Conservation (phyloP, 192 early-diverging fungal species). For the Funneliformis mosseae region DNA sequence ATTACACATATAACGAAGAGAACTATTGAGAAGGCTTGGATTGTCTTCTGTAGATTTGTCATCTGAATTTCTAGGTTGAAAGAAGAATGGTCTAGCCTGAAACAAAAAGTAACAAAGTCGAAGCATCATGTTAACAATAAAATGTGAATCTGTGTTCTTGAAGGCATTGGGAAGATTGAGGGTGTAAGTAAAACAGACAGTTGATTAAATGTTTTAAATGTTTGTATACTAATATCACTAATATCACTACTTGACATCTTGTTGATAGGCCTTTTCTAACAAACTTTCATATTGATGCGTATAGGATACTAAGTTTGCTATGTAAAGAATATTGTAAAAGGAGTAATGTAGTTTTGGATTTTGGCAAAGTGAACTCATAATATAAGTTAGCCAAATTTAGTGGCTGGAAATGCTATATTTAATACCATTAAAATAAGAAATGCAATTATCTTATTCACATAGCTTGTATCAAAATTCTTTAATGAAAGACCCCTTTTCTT, state of each 20-base stretch:
- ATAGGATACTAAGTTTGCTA: neutral
- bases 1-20: neutral
- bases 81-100: slow-evolving; percentile 20
- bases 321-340: slow-evolving; percentile 10
- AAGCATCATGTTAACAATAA: neutral
- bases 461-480: slow-evolving; percentile 9
- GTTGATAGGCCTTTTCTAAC: neutral
- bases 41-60: slow-evolving; percentile 29
- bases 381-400: slow-evolving; percentile 17
- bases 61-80: slow-evolving; percentile 31
- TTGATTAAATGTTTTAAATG: neutral
- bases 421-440: slow-evolving; percentile 21
- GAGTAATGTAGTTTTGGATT: slow-evolving; percentile 9
- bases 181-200: neutral
- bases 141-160: neutral
- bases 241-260: neutral
- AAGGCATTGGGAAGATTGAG: neutral
- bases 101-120: neutral
- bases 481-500: neutral
- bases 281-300: neutral
- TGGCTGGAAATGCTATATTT: neutral
- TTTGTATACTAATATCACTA: neutral
- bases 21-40: slow-evolving; percentile 27
- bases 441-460: neutral
- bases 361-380: neutral